Percentiles rank a stretch among this genome's conserved stretches.
These are phyloP conservation scores for Arthroderma sp. DNA, from an alignment of 2,329 filamentous ascomycete species.

Conservation along the genomic window DNA sequence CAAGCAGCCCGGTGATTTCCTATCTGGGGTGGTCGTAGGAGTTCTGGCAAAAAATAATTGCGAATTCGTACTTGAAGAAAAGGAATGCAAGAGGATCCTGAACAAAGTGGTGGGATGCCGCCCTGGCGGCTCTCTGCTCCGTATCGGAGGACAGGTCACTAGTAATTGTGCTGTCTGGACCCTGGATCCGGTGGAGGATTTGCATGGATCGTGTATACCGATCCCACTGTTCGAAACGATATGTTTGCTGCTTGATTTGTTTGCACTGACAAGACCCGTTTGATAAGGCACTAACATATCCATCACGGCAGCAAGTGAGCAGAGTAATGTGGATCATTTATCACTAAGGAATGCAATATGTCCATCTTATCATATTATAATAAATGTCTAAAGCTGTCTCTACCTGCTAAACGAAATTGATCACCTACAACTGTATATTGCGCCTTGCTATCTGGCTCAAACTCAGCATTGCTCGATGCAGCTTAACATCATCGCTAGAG, in stretches of 20 bases:
- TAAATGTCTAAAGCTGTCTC: no score
- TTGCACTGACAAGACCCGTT: background rate
- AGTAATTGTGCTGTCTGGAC: slow-evolving; percentile 18
- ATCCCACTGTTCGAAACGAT: background rate
- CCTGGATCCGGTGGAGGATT: background rate
- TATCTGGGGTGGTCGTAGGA: background rate
- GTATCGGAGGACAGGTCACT: background rate
- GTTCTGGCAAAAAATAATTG: background rate
- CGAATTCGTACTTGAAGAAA: background rate
- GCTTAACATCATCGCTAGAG: background rate
- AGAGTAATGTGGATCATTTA: no score
- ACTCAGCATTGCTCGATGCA: background rate
- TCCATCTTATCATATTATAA: no score
- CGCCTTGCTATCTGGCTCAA: no score
- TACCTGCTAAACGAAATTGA: no score
- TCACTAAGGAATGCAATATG: no score
- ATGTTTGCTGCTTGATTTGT: background rate
- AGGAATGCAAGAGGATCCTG: background rate
- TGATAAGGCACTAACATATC: no score
- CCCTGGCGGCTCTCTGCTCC: background rate
- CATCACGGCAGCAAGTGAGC: no score
- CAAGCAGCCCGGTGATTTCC: background rate
- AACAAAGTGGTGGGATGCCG: background rate
- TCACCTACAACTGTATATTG: no score
- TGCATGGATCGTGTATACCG: background rate